phyloP scores from a whole-genome alignment of 192 early-diverging fungal genomes.

The Diversispora epigaea region DNA sequence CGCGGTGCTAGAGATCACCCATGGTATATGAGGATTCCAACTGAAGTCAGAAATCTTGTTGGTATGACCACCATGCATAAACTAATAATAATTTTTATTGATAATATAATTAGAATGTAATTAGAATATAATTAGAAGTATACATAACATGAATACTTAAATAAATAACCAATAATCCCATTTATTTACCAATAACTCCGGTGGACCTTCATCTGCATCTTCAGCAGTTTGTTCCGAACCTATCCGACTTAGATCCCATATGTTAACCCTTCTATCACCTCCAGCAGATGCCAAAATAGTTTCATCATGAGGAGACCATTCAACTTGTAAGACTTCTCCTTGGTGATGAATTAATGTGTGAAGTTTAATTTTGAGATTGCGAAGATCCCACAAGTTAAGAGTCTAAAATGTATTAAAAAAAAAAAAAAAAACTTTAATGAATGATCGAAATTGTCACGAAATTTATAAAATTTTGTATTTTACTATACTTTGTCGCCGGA shows the following conservation, averaged over 20 bases:
- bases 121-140: background rate
- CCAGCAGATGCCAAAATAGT: conserved; percentile 89
- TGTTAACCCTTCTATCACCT: conserved; percentile 84
- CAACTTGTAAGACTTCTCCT: conserved; percentile 89
- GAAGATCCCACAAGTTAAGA: conserved; percentile 93
- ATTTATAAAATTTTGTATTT: background rate
- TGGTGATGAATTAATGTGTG: conserved; percentile 87
- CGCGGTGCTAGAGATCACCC: conserved; percentile 91
- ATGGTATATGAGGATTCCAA: conserved; percentile 93
- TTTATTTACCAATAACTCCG: conserved; percentile 79
- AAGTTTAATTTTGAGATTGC: conserved; percentile 81
- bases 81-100: conserved; percentile 47
- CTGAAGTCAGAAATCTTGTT: conserved; percentile 94
- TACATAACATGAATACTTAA: background rate
- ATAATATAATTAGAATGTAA: background rate
- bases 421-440: background rate
- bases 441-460: background rate
- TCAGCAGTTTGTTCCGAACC: conserved; percentile 92
- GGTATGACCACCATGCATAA: conserved; percentile 97
- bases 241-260: conserved; percentile 95
- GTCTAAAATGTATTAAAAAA: conserved; percentile 57
- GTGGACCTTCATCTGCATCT: conserved; percentile 97
- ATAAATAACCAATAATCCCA: background rate
- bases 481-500: conserved; percentile 78
- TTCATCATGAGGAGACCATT: conserved; percentile 92